These are phyloP conservation scores for Terfezia claveryi DNA, from an alignment of 495 filamentous ascomycete genomes.

Conservation along the genomic window DNA sequence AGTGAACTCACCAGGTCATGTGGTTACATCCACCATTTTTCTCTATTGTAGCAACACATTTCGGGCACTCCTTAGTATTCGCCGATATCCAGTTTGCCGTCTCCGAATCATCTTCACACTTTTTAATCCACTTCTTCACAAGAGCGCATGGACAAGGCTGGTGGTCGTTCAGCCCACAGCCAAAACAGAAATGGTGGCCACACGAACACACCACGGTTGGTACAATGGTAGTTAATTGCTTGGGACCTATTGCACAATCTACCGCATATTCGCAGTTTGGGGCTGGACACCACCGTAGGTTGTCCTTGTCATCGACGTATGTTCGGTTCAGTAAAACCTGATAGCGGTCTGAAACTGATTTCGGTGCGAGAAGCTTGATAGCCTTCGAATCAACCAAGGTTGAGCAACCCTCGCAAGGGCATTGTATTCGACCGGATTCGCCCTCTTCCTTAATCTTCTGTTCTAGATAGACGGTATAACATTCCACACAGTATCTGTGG, in stretches of 20 bases:
- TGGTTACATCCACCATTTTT: constrained; percentile 99
- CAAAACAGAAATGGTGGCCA: constrained; percentile 78
- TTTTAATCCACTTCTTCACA: constrained; percentile 93
- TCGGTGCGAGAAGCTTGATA: constrained; percentile 56
- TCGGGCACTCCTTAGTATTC: constrained; percentile 95
- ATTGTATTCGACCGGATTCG: constrained; percentile 84
- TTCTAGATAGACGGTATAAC: constrained; percentile 70
- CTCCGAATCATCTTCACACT: constrained; percentile 94
- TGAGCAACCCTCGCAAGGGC: constrained; percentile 67
- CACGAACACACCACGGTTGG: constrained; percentile 75
- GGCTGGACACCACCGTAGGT: constrained; percentile 89
- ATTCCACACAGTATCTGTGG: constrained; percentile 86
- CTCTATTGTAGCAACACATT: constrained; percentile 88
- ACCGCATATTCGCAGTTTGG: constrained; percentile 85
- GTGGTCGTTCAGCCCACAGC: constrained; percentile 80
- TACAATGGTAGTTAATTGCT: constrained; percentile 61
- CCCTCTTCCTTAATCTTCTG: constrained; percentile 91
- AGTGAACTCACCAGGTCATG: constrained; percentile 53
- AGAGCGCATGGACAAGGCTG: constrained; percentile 79
- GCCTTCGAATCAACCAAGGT: constrained; percentile 82
- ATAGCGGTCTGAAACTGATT: constrained; percentile 26
- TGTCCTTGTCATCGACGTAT: constrained; percentile 90
- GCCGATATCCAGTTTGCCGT: constrained; percentile 99
- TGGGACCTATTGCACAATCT: constrained; percentile 67
- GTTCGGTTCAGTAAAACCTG: constrained; percentile 71